These are phyloP conservation scores for Rhipidocladum racemiflorum DNA, from an alignment of 176 grass and related monocot species.

Conservation along the genomic window DNA sequence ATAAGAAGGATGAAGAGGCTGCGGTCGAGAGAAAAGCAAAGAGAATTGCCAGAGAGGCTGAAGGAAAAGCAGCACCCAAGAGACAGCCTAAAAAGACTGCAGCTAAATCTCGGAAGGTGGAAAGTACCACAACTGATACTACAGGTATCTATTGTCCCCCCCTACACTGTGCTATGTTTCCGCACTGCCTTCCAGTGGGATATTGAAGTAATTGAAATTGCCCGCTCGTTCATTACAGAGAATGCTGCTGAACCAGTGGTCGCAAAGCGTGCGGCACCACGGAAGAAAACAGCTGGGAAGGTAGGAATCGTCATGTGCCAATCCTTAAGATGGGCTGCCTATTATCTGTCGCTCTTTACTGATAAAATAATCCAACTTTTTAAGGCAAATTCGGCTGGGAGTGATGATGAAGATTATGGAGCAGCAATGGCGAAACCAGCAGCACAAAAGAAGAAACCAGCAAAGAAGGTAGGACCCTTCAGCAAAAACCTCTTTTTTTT, in stretches of 20 bases:
- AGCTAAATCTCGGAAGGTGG: slow-evolving; percentile 25
- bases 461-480: slow-evolving; percentile 28
- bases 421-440: background rate
- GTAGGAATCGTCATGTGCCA: slow-evolving; percentile 6
- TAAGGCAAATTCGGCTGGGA: slow-evolving; percentile 37
- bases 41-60: background rate
- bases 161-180: background rate
- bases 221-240: background rate
- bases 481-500: background rate
- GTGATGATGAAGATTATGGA: slow-evolving; percentile 44
- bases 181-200: background rate
- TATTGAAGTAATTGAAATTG: background rate
- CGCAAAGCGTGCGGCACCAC: slow-evolving; percentile 15
- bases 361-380: background rate
- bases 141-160: slow-evolving; percentile 2
- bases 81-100: slow-evolving; percentile 49
- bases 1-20: slow-evolving; percentile 28
- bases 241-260: slow-evolving; percentile 20
- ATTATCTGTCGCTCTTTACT: background rate
- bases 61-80: slow-evolving; percentile 24
- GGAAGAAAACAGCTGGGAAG: slow-evolving; percentile 55
- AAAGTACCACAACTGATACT: background rate
- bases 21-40: slow-evolving; percentile 20
- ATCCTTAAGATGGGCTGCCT: background rate
- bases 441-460: slow-evolving; percentile 31